A percentile compares a stretch with the other conserved stretches of the same genome.
Conservation (phyloP, 768 basidiomycete species). For the Cytidiella melzeri region DNA sequence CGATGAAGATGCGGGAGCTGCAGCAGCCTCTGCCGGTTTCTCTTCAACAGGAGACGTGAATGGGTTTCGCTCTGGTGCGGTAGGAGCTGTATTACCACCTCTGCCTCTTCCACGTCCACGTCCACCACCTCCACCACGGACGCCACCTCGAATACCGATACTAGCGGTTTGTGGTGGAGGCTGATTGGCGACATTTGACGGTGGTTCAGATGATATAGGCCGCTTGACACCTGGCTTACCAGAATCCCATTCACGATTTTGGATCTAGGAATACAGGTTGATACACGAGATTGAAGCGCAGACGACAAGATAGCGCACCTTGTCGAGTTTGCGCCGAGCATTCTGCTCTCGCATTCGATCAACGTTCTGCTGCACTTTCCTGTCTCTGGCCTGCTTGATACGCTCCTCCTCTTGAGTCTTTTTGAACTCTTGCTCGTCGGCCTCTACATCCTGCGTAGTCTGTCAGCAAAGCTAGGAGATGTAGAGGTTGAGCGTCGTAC, state of each 20-base stretch:
- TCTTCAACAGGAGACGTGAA: not conserved
- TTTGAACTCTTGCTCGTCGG: constrained; percentile 75
- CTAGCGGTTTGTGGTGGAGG: constrained; percentile 11
- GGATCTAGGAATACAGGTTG: constrained; percentile 30
- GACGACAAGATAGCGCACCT: constrained; percentile 20
- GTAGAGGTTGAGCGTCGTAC: constrained; percentile 31
- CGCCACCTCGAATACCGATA: constrained; percentile 22
- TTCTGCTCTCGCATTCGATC: constrained; percentile 72
- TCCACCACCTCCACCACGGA: constrained; percentile 19
- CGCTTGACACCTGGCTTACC: constrained; percentile 42
- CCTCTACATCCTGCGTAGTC: constrained; percentile 59
- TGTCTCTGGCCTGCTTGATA: constrained; percentile 46
- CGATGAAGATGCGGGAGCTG: not conserved
- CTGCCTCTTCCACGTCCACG: constrained; percentile 17
- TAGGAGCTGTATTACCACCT: not conserved
- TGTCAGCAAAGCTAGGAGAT: not conserved
- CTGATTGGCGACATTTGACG: constrained; percentile 10
- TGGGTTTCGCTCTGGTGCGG: not conserved
- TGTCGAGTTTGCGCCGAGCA: constrained; percentile 78
- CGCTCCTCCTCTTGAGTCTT: constrained; percentile 64
- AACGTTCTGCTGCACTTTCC: constrained; percentile 64
- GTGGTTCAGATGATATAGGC: constrained; percentile 8
- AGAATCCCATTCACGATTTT: constrained; percentile 80
- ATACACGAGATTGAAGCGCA: not conserved
- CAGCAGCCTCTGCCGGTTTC: not conserved